A percentile compares a stretch with the other conserved stretches of the same genome.
These are phyloP conservation scores for Candida anglica DNA, from an alignment of 805 yeast genomes.

Conservation along the genomic window DNA sequence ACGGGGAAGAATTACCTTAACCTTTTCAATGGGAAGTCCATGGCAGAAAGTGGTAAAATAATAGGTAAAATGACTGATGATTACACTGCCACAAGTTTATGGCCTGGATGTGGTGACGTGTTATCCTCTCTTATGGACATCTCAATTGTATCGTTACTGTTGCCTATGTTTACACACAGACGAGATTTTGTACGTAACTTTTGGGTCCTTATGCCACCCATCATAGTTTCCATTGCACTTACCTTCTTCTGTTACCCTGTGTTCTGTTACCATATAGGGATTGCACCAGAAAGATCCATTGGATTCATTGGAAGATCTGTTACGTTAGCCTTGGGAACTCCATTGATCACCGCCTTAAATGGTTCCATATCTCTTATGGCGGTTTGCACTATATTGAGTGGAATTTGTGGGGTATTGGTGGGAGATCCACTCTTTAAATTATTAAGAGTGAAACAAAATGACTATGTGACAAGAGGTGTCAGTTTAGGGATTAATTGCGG, in stretches of 20 bases:
- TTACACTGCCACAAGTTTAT: conserved; percentile 31
- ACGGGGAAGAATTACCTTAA: conserved; percentile 66
- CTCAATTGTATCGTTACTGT: conserved; percentile 68
- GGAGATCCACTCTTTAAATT: conserved; percentile 52
- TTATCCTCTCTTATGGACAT: conserved; percentile 69
- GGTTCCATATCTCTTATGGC: conserved; percentile 75
- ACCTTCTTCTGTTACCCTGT: conserved; percentile 71
- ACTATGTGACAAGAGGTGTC: conserved; percentile 72
- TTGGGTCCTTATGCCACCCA: conserved; percentile 55
- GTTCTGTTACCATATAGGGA: conserved; percentile 60
- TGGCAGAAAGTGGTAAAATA: conserved; percentile 24
- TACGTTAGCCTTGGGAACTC: conserved; percentile 76
- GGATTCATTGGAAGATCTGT: conserved; percentile 80
- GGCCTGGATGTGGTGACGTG: conserved; percentile 84
- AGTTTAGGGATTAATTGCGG: conserved; percentile 77
- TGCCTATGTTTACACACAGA: conserved; percentile 76
- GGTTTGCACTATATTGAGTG: conserved; percentile 72
- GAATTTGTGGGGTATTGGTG: conserved; percentile 67
- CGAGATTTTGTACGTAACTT: conserved; percentile 58
- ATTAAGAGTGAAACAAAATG: conserved; percentile 53
- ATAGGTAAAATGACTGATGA: conserved; percentile 9
- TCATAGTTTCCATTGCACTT: conserved; percentile 49
- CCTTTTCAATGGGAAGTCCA: conserved; percentile 43
- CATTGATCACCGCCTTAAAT: conserved; percentile 59
- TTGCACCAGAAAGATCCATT: conserved; percentile 54